phyloP scores from a whole-genome alignment of 805 yeast genomes.

The Cyberlindnera maritima region DNA sequence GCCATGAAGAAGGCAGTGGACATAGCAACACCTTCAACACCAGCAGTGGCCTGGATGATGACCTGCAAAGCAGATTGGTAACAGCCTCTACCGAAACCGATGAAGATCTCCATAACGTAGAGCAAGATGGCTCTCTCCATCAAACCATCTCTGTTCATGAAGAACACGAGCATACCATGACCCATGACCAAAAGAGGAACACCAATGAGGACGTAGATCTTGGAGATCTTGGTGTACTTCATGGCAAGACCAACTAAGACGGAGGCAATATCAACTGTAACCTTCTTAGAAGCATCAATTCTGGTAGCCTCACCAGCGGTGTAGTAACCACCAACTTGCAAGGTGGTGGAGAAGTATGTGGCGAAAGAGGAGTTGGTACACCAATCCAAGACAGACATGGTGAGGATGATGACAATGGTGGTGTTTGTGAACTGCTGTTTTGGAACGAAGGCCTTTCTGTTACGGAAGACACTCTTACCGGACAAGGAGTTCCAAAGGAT shows the following conservation, averaged over 20 bases:
- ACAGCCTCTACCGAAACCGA: constrained; percentile 30
- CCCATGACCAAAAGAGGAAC: constrained; percentile 26
- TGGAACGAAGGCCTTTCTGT: constrained; percentile 28
- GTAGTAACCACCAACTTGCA: constrained; percentile 31
- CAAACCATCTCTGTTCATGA: constrained; percentile 23
- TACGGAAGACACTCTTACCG: constrained; percentile 8
- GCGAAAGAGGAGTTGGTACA: constrained; percentile 28
- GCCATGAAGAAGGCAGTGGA: constrained; percentile 31
- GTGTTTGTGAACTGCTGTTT: constrained; percentile 22
- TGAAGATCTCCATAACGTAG: constrained; percentile 25
- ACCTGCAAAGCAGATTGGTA: constrained; percentile 28
- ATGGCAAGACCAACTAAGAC: constrained; percentile 28
- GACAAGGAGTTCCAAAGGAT: constrained; percentile 25
- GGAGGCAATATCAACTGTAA: constrained; percentile 26
- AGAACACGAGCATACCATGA: constrained; percentile 28
- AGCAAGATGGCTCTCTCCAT: constrained; percentile 15
- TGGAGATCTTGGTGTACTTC: constrained; percentile 31
- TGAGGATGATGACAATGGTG: constrained; percentile 22
- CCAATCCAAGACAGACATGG: constrained; percentile 25
- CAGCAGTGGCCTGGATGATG: constrained; percentile 29
- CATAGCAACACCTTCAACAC: constrained; percentile 30
- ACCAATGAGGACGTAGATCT: constrained; percentile 25
- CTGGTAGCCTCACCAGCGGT: constrained; percentile 31
- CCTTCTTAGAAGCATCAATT: constrained; percentile 32
- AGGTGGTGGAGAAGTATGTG: constrained; percentile 26